A percentile compares a stretch with the other conserved stretches of the same genome.
phyloP scores from a whole-genome alignment of 2,329 filamentous ascomycete species.

The Cordyceps pruinosa region DNA sequence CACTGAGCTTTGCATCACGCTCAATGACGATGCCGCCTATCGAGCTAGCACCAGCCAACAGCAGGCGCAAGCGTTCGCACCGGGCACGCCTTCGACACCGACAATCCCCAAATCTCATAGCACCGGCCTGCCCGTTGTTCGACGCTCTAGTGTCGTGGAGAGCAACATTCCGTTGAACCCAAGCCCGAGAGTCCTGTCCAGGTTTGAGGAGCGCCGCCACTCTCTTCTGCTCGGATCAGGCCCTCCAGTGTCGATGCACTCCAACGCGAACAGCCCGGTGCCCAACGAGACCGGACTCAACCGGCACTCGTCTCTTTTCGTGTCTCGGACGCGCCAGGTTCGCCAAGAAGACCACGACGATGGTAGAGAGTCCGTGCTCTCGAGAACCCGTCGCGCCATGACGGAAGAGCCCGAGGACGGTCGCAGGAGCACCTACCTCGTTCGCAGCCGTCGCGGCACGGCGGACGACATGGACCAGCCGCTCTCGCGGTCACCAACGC shows the following conservation, averaged over 20 bases:
- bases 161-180: conserved; percentile 31
- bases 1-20: conserved; percentile 82
- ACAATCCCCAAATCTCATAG: conserved; percentile 36
- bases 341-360: conserved; percentile 43
- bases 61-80: conserved; percentile 9
- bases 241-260: conserved; percentile 39
- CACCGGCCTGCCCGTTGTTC: conserved; percentile 28
- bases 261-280: conserved; percentile 29
- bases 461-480: conserved; percentile 44
- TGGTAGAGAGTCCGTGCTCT: conserved; percentile 26
- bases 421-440: conserved; percentile 35
- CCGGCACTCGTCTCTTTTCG: conserved; percentile 49
- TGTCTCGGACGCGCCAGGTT: conserved; percentile 35
- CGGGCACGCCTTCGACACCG: conserved; percentile 32
- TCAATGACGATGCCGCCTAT: conserved; percentile 54
- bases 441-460: conserved; percentile 40
- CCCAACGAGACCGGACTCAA: conserved; percentile 30
- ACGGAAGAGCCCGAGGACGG: conserved; percentile 45
- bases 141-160: conserved; percentile 38
- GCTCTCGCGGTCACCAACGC: conserved; percentile 47
- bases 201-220: conserved; percentile 47
- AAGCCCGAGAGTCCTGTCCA: conserved; percentile 43
- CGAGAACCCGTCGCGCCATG: conserved; percentile 37
- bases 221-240: conserved; percentile 39
- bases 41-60: conserved; percentile 17